Evolutionary conservation across 352 stramenopile species (phyloP).

Genomic region (Poterioochromonas sp.): DNA sequence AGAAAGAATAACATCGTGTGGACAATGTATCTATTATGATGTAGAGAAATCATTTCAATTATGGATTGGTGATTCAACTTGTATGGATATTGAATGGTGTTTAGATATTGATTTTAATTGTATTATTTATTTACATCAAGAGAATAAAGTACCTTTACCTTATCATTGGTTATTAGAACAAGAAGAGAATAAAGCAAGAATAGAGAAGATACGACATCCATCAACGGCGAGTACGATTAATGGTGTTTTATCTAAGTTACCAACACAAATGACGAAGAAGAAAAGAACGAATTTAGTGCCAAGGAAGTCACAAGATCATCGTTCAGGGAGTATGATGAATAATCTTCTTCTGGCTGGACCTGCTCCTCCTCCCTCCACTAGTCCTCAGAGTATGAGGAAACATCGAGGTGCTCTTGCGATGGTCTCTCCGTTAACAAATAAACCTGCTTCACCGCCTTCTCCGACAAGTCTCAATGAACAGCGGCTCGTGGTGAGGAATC

Average conservation of each 20-base stretch:
- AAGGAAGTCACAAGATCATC: no score
- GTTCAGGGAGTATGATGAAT: no score
- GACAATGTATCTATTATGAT: background rate
- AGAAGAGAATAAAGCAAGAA: background rate
- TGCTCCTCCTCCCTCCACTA: no score
- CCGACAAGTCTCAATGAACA: no score
- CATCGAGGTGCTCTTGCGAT: no score
- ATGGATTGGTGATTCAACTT: slow-evolving; percentile 17
- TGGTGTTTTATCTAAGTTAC: background rate
- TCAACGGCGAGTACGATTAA: background rate
- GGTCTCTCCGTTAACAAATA: no score
- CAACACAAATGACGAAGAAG: no score
- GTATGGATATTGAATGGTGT: slow-evolving; percentile 3
- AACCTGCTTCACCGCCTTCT: no score
- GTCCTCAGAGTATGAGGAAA: no score
- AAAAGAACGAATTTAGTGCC: no score
- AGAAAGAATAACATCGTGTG: slow-evolving; percentile 1
- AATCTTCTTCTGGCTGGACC: no score
- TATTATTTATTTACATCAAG: background rate
- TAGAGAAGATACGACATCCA: background rate
- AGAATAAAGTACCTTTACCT: background rate
- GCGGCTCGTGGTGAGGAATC: no score
- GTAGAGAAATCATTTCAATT: background rate
- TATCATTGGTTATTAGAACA: background rate
- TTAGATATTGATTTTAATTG: background rate